Conservation (phyloP, 768 basidiomycete species). For the Gautieria morchelliformis region DNA sequence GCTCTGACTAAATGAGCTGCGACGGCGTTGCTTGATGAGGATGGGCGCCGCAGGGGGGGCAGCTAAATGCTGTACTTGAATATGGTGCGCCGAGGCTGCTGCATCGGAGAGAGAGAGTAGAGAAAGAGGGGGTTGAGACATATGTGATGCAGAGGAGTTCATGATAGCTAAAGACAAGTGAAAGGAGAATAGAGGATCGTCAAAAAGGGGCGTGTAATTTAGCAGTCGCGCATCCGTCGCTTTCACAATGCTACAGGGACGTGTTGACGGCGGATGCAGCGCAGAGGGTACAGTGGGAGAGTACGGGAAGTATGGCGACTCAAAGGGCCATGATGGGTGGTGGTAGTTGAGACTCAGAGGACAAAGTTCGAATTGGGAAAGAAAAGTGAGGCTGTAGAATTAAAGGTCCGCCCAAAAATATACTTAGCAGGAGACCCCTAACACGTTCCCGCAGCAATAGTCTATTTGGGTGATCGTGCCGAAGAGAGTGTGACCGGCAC, state of each 20-base stretch:
- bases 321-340: neutral
- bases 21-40: conserved; percentile 7
- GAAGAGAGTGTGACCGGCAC: too few species aligned
- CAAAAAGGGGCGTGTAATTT: neutral
- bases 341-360: neutral
- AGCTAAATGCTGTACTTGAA: conserved; percentile 24
- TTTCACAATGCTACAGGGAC: neutral
- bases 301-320: neutral
- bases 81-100: conserved; percentile 41
- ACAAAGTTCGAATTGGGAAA: too few species aligned
- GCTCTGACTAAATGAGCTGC: conserved; percentile 8
- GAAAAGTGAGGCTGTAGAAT: neutral
- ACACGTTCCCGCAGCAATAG: neutral
- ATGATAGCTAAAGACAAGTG: neutral
- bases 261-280: neutral
- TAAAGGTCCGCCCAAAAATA: neutral
- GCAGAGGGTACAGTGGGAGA: neutral
- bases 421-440: neutral
- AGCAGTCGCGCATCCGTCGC: neutral
- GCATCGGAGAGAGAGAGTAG: conserved; percentile 63
- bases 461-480: too few species aligned
- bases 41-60: conserved; percentile 1
- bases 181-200: neutral
- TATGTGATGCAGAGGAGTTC: neutral
- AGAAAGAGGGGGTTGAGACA: neutral